Base-by-base conservation (phyloP, 257 asterid species). In the Nyctanthes arbortristis region DNA sequence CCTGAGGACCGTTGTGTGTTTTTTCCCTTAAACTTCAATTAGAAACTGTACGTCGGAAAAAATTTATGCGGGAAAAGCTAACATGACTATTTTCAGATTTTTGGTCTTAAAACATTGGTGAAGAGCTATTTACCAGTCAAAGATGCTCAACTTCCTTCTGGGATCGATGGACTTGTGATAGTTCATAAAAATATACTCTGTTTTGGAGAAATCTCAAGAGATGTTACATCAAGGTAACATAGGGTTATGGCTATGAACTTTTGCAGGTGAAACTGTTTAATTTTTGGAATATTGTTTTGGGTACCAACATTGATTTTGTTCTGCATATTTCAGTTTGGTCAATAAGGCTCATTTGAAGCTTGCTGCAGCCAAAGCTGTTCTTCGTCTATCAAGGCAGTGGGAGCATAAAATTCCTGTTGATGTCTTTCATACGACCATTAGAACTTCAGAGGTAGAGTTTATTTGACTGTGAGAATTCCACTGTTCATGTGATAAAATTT, bases 331-430 rank as follows among this genome's bases (percentile, higher is more conserved):
- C 90, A 94, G 99, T 76, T 82, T 71, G 56, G 88, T 89, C 58
- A 97, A 94, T 72, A 91, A 67, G 80, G 99, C 97, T 54, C 97
- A 94, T 82, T 36, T 94, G 81, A 94, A 81, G 84, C 97, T 94
- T 81, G 95, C 95, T 77, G 99, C 99, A 33, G 97, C 96, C 18
- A 94, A 94, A 77, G 89, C 99, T 72, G 79, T 94, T 79, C 97
- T 94, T 80, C 99, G 99, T 71, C 80, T 94, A 33, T 91, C 93
- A 49, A 94, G 81, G 78, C 85, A 81, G 69, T 94, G 99, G 99
- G 99, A 94, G 78, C 92, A 91, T 65, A 91, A 86, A 82, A 89
- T 94, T 82, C 96, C 99, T 0, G 73, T 82, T 63, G 95, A 91
- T 78, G 88, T 89, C 73, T 83, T 91, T 78, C 86, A 91, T 76